phyloP scores from a whole-genome alignment of 2,329 filamentous ascomycete species.

The Aspergillus hiratsukae region DNA sequence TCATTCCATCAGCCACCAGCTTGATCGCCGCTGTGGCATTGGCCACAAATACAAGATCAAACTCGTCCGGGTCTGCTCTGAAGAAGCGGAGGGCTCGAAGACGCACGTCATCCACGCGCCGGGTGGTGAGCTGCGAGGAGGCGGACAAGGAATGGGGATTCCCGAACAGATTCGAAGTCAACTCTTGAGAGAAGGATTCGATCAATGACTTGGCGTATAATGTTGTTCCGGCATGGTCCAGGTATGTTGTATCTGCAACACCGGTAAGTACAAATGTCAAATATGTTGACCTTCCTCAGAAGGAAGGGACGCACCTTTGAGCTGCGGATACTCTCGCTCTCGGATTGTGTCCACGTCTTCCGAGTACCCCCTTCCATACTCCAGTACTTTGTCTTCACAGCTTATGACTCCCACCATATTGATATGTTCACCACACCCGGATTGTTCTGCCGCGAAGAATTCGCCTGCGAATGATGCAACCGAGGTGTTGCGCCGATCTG shows the following conservation, averaged over 20 bases:
- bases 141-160: slow-evolving; percentile 87
- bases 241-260: slow-evolving; percentile 64
- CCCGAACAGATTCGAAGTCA: slow-evolving; percentile 74
- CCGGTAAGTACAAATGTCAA: background rate
- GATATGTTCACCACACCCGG: background rate
- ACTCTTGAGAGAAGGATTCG: slow-evolving; percentile 71
- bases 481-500: background rate
- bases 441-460: background rate
- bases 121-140: slow-evolving; percentile 72
- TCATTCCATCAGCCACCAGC: slow-evolving; percentile 72
- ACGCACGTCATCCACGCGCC: slow-evolving; percentile 70
- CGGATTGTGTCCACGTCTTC: slow-evolving; percentile 47
- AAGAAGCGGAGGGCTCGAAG: slow-evolving; percentile 70
- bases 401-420: slow-evolving; percentile 1
- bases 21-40: slow-evolving; percentile 93
- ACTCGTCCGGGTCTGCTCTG: slow-evolving; percentile 72
- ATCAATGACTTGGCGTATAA: slow-evolving; percentile 75
- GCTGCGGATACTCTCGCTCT: slow-evolving; percentile 44
- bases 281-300: background rate
- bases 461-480: background rate
- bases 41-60: slow-evolving; percentile 84
- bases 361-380: slow-evolving; percentile 34
- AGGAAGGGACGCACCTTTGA: slow-evolving; percentile 29
- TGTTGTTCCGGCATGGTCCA: slow-evolving; percentile 95
- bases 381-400: slow-evolving; percentile 3